A percentile compares a stretch with the other conserved stretches of the same genome.
These are phyloP conservation scores for Candida pseudocylindracea DNA, from an alignment of 1,139 yeast species.

Conservation along the genomic window DNA sequence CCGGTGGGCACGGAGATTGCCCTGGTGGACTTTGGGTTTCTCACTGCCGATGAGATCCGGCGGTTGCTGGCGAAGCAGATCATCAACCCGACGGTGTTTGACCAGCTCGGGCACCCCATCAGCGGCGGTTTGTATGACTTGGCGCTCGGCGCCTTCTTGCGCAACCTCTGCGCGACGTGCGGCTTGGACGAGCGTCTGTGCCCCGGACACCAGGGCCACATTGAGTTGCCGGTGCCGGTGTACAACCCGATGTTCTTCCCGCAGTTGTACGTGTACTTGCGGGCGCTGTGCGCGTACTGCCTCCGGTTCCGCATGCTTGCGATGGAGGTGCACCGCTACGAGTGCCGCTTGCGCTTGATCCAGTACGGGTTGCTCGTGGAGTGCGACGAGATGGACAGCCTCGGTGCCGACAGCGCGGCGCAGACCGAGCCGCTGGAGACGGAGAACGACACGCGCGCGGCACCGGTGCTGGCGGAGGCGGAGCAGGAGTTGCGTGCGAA, in stretches of 20 bases:
- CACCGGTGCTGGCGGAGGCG: slow-evolving; percentile 12
- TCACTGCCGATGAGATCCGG: slow-evolving; percentile 65
- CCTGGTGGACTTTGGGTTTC: slow-evolving; percentile 80
- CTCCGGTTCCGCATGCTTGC: slow-evolving; percentile 56
- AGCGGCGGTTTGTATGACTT: slow-evolving; percentile 87
- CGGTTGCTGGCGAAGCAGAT: slow-evolving; percentile 83
- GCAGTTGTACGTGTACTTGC: slow-evolving; percentile 65
- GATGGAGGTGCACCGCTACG: slow-evolving; percentile 50
- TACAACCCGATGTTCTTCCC: slow-evolving; percentile 88
- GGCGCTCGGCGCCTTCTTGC: slow-evolving; percentile 79
- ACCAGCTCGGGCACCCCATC: slow-evolving; percentile 89
- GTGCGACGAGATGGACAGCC: slow-evolving; percentile 45
- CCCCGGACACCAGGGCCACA: slow-evolving; percentile 98
- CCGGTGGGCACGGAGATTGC: slow-evolving; percentile 91
- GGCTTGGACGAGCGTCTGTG: slow-evolving; percentile 87
- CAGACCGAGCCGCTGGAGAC: slow-evolving; percentile 12
- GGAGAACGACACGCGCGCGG: slow-evolving; percentile 5
- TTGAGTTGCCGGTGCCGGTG: slow-evolving; percentile 86
- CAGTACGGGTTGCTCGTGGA: slow-evolving; percentile 82
- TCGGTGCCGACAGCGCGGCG: slow-evolving; percentile 16
- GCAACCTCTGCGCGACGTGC: slow-evolving; percentile 85
- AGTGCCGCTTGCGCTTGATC: slow-evolving; percentile 58
- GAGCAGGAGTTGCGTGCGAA: slow-evolving; percentile 26
- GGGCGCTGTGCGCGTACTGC: slow-evolving; percentile 81
- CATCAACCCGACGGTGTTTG: slow-evolving; percentile 86